phyloP scores from a whole-genome alignment of 805 yeast genomes.

The Millerozyma miso region DNA sequence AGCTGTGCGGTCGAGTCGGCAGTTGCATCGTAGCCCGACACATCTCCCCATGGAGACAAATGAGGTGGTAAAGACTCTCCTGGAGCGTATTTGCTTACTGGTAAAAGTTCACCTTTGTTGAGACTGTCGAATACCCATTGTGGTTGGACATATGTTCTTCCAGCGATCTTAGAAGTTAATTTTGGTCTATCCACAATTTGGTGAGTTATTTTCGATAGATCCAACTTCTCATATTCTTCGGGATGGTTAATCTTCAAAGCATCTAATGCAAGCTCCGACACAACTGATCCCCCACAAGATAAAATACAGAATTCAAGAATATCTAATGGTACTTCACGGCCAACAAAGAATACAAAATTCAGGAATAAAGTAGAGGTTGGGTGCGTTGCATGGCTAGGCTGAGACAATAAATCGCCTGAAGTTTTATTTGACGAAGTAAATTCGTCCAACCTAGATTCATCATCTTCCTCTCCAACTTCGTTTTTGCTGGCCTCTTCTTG shows the following conservation, averaged over 20 bases:
- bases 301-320: conserved; percentile 82
- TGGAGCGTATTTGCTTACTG: conserved; percentile 82
- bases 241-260: conserved; percentile 54
- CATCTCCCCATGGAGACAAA: conserved; percentile 98
- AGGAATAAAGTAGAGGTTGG: conserved; percentile 65
- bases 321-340: conserved; percentile 94
- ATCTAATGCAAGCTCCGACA: conserved; percentile 85
- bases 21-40: conserved; percentile 80
- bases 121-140: conserved; percentile 96
- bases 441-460: conserved; percentile 52
- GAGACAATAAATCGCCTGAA: conserved; percentile 66
- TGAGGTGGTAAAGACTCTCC: conserved; percentile 97
- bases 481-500: conserved; percentile 13
- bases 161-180: conserved; percentile 69
- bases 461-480: conserved; percentile 16
- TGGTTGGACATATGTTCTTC: conserved; percentile 93
- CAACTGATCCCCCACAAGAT: conserved; percentile 79
- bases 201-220: conserved; percentile 75
- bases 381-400: conserved; percentile 54
- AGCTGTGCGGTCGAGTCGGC: conserved; percentile 40
- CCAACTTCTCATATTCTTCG: conserved; percentile 43
- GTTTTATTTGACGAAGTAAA: conserved; percentile 63
- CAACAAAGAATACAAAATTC: conserved; percentile 76
- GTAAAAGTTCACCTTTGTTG: conserved; percentile 68
- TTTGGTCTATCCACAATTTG: conserved; percentile 94